Evolutionary conservation across 345 rosid genomes (phyloP).

Genomic region (Psidium guajava): DNA sequence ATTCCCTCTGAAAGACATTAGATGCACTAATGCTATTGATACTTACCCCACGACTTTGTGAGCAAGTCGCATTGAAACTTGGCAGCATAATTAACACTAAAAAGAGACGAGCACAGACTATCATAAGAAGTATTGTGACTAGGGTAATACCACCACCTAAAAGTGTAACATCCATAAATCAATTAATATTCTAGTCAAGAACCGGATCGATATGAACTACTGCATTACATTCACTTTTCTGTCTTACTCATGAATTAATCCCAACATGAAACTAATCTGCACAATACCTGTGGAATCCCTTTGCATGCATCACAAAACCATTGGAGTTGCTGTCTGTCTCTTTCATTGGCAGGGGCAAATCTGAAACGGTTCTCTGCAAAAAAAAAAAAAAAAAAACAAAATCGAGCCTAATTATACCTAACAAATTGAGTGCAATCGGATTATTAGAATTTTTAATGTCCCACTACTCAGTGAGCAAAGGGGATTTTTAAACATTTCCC

Average conservation of each 20-base stretch:
- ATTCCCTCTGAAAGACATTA: background rate
- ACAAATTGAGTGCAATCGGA: background rate
- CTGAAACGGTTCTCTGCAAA: constrained; percentile 60
- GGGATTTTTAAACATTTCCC: background rate
- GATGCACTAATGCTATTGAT: background rate
- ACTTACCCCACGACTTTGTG: background rate
- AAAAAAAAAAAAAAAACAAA: constrained; percentile 2
- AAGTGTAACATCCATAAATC: background rate
- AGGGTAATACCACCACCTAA: background rate
- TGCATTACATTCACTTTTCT: background rate
- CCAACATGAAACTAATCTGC: background rate
- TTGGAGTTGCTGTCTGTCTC: constrained; percentile 67
- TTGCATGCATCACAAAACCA: constrained; percentile 93
- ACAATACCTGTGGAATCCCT: constrained; percentile 82
- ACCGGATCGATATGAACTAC: background rate
- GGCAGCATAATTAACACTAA: background rate
- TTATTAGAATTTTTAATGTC: background rate
- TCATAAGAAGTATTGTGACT: background rate
- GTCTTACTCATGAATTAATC: background rate
- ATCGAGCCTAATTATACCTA: background rate
- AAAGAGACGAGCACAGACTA: background rate
- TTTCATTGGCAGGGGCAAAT: constrained; percentile 68
- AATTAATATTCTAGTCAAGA: background rate
- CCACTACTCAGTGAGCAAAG: background rate
- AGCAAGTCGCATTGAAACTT: background rate